These are phyloP conservation scores for Calonectria henricotiae DNA, from an alignment of 2,329 filamentous ascomycete species.

Conservation along the genomic window DNA sequence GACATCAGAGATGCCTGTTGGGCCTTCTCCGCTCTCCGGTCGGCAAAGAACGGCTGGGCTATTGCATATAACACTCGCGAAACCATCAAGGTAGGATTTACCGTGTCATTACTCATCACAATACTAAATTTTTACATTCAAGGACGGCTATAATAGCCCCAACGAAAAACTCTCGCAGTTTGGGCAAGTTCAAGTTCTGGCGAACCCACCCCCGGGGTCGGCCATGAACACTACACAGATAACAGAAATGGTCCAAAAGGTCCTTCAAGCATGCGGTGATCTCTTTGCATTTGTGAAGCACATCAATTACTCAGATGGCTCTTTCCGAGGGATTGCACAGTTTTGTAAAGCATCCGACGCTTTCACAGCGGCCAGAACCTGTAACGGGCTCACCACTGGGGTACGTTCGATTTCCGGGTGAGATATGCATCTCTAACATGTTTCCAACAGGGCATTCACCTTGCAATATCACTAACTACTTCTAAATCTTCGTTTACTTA, in stretches of 20 bases:
- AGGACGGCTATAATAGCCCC: constrained; percentile 33
- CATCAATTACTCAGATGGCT: constrained; percentile 60
- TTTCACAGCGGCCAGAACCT: constrained; percentile 59
- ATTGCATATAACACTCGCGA: constrained; percentile 48
- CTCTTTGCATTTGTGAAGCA: constrained; percentile 69
- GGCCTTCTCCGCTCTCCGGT: constrained; percentile 64
- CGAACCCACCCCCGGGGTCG: constrained; percentile 42
- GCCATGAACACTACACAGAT: constrained; percentile 56
- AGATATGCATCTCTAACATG: constrained; percentile 15
- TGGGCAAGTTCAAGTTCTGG: constrained; percentile 55
- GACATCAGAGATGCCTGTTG: constrained; percentile 75
- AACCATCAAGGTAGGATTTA: constrained; percentile 35
- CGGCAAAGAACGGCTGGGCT: constrained; percentile 65
- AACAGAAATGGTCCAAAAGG: constrained; percentile 52
- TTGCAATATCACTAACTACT: constrained; percentile 46
- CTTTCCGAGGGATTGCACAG: constrained; percentile 68
- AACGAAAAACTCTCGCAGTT: constrained; percentile 38
- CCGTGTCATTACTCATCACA: background rate
- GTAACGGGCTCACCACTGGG: constrained; percentile 50
- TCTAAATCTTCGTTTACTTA: constrained; percentile 22
- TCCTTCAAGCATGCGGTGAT: constrained; percentile 66
- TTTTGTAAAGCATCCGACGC: constrained; percentile 68
- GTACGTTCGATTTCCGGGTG: constrained; percentile 43
- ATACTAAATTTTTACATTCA: constrained; percentile 5
- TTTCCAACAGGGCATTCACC: constrained; percentile 46